Evolutionary conservation across 1,284 basidiomycete species (phyloP), one percentile per base, ranked within the genome.

Genomic region (Meripilus lineatus): DNA sequence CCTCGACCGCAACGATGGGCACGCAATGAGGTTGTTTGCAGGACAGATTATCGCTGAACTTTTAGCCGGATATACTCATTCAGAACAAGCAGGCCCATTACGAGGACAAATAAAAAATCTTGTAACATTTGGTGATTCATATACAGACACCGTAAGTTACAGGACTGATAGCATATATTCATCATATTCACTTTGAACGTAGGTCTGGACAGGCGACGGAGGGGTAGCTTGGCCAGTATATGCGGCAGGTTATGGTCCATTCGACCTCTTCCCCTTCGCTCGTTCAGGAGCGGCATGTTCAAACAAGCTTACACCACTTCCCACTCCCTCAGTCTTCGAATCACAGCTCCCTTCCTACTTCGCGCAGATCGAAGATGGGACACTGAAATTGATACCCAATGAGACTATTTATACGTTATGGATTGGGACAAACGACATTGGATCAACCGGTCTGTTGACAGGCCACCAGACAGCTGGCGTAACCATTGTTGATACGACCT

Each of bases 351-450:
- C 71, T 6, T 21, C 53, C 6, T 73, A 64, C 53, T 46, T 68
- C 24, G 52, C 58, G 10, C 59, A 63, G 38, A 54, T 48, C 48
- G 26, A 50, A 40, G 53, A 63, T 50, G 49, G 61, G 41, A 49
- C 54, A 2, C 39, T 65, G 40, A 47, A 35, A 35, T 48, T 64
- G 14, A 35, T 52, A 21, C 47, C 65, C 0, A 52, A 65, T 7
- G 61, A 68, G 38, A 75, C 73, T 4, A 50, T 74, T 11, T 73
- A 69, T 48, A 69, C 70, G n/a, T 58, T 75, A 5, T 74, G 72
- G 73, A 74, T 74, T 44, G 72, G 71, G 5, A 71, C 72, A 14
- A 74, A 73, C 49, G 71, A 72, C 50, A 55, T 74, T 6, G 73
- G 73, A 5, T 61, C 35, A 17, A 53, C 51, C 20, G 64, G 58